Base-by-base conservation (phyloP, 1,284 basidiomycete genomes). In the Ustilago nuda region DNA sequence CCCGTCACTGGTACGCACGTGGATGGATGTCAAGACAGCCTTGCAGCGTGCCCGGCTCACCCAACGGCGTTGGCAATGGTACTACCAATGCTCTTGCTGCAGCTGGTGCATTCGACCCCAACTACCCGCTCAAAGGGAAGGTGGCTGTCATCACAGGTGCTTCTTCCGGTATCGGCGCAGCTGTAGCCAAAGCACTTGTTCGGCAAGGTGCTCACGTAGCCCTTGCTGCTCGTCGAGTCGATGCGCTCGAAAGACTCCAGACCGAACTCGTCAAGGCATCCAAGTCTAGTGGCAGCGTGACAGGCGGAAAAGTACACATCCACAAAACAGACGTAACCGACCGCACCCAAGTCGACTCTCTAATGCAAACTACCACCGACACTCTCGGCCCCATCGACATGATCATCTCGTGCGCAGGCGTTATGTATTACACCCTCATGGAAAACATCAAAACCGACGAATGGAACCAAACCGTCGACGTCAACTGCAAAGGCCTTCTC, bases 111-210 rank as follows among this genome's bases (percentile, higher is more conserved):
- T 75, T 76, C 37, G 70, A 75, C 33, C 64, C 62, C 43, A 66
- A 76, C 19, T 58, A 63, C 17, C 78, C 76, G 17, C 68, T 84
- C 3, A 59, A 63, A 19, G 83, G 83, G 58, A 83, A 83, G 56
- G 85, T 84, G n/a, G 86, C 85, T 27, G 66, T 87, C 48, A 67
- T 87, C 67, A 87, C 86, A 19, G 86, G 86, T 35, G 86, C 86
- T 32, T 87, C 86, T 7, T 83, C 84, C 8, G 86, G 86, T 36
- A 87, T 87, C 66, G 86, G 86, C 13, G 86, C 84, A 11, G 84
- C 86, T 1, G 84, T 85, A 9, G 73, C 82, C 71, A 73, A 75
- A 61, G 67, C 76, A 39, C 61, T 77, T 53, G 56, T 75, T 39
- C 50, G 72, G 23, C 54, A 81, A 69, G 72, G 84, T 55, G 56